Conservation (phyloP, 768 basidiomycete species). For the Austroboletus eburneus region DNA sequence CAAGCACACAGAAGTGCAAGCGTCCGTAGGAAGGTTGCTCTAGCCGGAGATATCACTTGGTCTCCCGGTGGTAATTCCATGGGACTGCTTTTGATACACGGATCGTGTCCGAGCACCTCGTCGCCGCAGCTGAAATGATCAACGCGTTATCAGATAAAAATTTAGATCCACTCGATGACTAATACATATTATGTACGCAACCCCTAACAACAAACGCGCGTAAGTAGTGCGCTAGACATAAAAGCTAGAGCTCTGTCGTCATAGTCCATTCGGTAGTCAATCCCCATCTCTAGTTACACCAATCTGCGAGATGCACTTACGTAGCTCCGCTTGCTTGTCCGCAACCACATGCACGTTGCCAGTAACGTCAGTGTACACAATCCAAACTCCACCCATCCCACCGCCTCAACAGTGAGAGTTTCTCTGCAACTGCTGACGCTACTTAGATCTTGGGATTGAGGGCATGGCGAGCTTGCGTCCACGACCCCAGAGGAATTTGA, state of each 20-base stretch:
- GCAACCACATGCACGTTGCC: constrained; percentile 53
- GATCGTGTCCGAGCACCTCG: neutral
- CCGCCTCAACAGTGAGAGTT: constrained; percentile 65
- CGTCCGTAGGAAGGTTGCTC: constrained; percentile 48
- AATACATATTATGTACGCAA: constrained; percentile 12
- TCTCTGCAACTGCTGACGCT: constrained; percentile 55
- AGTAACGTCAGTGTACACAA: constrained; percentile 54
- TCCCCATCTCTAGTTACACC: constrained; percentile 29
- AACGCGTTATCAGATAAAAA: constrained; percentile 29
- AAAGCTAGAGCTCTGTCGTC: constrained; percentile 31
- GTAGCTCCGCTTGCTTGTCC: constrained; percentile 34
- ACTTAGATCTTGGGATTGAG: constrained; percentile 19
- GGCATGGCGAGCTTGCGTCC: constrained; percentile 22
- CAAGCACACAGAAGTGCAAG: constrained; percentile 70
- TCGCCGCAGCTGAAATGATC: neutral
- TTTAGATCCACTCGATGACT: constrained; percentile 10
- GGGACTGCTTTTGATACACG: too few relatives aligned
- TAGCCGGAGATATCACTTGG: constrained; percentile 22
- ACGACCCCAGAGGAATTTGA: constrained; percentile 33
- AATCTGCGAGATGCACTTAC: constrained; percentile 42
- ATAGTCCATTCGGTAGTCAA: constrained; percentile 18
- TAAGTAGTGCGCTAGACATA: constrained; percentile 22
- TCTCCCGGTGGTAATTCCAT: neutral
- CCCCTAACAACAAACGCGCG: neutral
- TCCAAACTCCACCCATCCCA: constrained; percentile 74